Conservation (phyloP, 2,329 filamentous ascomycete species). For the Penicillium italicum region DNA sequence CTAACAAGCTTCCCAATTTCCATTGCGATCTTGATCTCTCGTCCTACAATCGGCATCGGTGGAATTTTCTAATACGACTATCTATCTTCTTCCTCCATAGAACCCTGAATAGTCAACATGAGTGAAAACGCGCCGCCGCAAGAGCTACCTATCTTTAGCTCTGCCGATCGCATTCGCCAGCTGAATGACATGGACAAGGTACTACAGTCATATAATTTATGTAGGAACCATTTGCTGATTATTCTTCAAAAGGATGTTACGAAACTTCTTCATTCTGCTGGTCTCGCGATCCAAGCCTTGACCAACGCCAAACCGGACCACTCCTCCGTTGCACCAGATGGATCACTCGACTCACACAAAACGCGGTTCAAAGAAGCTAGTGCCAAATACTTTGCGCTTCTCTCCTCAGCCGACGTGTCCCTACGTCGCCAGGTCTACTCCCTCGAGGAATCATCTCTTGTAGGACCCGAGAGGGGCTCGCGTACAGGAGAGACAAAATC, state of each 20-base stretch:
- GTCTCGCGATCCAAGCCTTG: slow-evolving; percentile 61
- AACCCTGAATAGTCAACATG: slow-evolving; percentile 16
- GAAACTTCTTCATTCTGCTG: slow-evolving; percentile 56
- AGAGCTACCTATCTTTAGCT: slow-evolving; percentile 53
- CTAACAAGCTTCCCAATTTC: background rate
- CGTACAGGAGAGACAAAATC: slow-evolving; percentile 31
- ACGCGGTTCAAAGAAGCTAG: slow-evolving; percentile 55
- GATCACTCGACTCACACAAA: slow-evolving; percentile 55
- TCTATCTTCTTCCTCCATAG: background rate
- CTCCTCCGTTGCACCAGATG: slow-evolving; percentile 32
- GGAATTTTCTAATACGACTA: background rate
- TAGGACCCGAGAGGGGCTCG: slow-evolving; percentile 47
- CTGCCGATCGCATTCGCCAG: slow-evolving; percentile 74
- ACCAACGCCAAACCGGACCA: slow-evolving; percentile 47
- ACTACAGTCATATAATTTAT: slow-evolving; percentile 1
- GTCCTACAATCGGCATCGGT: background rate
- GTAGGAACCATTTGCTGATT: background rate
- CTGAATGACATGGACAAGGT: slow-evolving; percentile 74
- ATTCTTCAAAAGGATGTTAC: slow-evolving; percentile 45
- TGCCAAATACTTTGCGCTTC: slow-evolving; percentile 63
- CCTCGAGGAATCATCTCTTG: slow-evolving; percentile 75
- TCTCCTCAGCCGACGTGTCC: slow-evolving; percentile 71
- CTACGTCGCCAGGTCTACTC: slow-evolving; percentile 74
- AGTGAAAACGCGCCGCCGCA: slow-evolving; percentile 19
- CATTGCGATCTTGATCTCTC: background rate